Conservation (phyloP, 2,329 filamentous ascomycete genomes). For the Paradendryphiella salina region DNA sequence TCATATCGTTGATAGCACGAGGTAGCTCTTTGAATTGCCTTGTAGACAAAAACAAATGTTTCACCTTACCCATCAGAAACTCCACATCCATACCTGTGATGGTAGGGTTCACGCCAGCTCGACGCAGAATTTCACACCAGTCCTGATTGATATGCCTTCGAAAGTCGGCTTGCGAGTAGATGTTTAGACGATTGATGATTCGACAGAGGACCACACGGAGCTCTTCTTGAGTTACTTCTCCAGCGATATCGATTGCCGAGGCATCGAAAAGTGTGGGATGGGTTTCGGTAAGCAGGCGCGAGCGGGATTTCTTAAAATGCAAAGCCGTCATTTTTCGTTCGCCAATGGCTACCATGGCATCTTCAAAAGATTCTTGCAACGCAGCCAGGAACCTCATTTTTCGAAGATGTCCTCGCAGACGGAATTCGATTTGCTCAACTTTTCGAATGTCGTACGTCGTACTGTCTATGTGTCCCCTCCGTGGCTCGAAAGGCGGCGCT, state of each 20-base stretch:
- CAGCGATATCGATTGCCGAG: slow-evolving; percentile 27
- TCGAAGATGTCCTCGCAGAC: slow-evolving; percentile 16
- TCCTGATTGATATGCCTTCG: neutral
- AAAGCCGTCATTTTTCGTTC: slow-evolving; percentile 2
- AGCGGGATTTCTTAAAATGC: slow-evolving; percentile 15
- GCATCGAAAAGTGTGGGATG: slow-evolving; percentile 17
- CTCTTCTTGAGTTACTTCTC: slow-evolving; percentile 29
- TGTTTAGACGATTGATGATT: slow-evolving; percentile 14
- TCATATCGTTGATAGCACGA: slow-evolving; percentile 15
- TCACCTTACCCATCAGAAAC: slow-evolving; percentile 28
- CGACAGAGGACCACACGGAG: slow-evolving; percentile 29
- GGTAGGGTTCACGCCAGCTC: slow-evolving; percentile 28
- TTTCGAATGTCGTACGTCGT: slow-evolving; percentile 9
- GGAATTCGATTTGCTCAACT: slow-evolving; percentile 27
- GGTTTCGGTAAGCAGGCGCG: slow-evolving; percentile 22
- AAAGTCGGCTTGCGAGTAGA: slow-evolving; percentile 1
- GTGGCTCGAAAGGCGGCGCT: slow-evolving; percentile 16
- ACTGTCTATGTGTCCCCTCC: neutral
- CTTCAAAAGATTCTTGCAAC: neutral
- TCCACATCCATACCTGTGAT: slow-evolving; percentile 28
- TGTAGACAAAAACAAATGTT: slow-evolving; percentile 12
- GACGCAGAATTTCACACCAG: slow-evolving; percentile 16
- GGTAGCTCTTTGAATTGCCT: slow-evolving; percentile 2
- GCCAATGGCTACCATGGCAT: slow-evolving; percentile 12
- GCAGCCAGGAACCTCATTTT: slow-evolving; percentile 14